phyloP scores from a whole-genome alignment of 495 filamentous ascomycete genomes.

The Lophiostoma macrostomum region DNA sequence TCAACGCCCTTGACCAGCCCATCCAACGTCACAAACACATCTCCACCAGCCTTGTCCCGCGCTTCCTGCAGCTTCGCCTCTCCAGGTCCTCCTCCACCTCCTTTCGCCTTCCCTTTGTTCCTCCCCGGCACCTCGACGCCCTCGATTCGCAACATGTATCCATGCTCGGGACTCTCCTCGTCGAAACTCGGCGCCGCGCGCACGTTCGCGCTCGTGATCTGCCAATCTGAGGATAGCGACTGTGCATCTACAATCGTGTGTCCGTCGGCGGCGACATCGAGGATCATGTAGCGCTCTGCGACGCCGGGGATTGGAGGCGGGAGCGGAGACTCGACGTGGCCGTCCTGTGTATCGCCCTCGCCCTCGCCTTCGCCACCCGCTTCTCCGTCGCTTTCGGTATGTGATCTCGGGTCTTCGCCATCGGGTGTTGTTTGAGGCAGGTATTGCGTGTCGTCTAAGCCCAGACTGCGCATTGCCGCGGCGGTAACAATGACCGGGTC shows the following conservation, averaged over 20 bases:
- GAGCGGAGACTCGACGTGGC: conserved; percentile 22
- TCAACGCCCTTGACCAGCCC: conserved; percentile 26
- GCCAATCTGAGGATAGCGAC: conserved; percentile 39
- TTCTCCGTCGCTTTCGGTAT: background rate
- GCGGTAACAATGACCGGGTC: conserved; percentile 39
- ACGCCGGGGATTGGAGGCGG: conserved; percentile 27
- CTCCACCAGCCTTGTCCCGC: conserved; percentile 16
- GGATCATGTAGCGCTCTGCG: conserved; percentile 39
- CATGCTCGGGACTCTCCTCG: conserved; percentile 23
- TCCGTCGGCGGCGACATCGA: conserved; percentile 40
- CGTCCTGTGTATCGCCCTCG: conserved; percentile 5
- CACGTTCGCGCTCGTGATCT: conserved; percentile 33
- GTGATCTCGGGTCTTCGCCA: background rate
- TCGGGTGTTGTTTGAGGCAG: conserved; percentile 9
- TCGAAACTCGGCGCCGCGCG: conserved; percentile 38
- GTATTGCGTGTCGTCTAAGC: conserved; percentile 27
- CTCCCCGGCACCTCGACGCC: conserved; percentile 26
- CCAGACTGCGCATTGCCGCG: conserved; percentile 35
- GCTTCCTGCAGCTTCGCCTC: conserved; percentile 29
- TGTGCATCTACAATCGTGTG: conserved; percentile 35
- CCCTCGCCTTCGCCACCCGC: background rate
- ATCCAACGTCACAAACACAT: conserved; percentile 31
- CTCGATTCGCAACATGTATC: conserved; percentile 38
- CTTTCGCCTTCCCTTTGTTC: conserved; percentile 21
- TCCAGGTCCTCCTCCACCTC: conserved; percentile 13